A percentile compares a stretch with the other conserved stretches of the same genome.
These are phyloP conservation scores for Rosa chinensis DNA, from an alignment of 306 rosid species.

Conservation along the genomic window DNA sequence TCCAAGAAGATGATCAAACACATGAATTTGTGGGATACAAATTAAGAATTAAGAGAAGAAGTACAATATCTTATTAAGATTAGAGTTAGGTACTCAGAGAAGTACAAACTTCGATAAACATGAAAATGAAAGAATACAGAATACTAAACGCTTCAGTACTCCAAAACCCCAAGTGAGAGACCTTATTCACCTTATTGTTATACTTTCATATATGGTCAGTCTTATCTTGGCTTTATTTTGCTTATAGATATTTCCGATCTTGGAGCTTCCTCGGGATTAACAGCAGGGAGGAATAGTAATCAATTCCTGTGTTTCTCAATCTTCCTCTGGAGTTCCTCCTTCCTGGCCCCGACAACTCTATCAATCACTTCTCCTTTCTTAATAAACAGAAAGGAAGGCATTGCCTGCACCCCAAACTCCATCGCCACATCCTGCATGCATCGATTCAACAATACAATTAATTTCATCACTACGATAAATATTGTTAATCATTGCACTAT, in stretches of 20 bases:
- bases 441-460: neutral
- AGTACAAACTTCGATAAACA: neutral
- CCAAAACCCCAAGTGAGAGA: neutral
- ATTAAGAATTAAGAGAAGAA: too few relatives aligned
- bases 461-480: neutral
- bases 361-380: constrained; percentile 61
- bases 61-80: too few relatives aligned
- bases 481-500: neutral
- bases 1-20: neutral
- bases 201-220: neutral
- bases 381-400: constrained; percentile 69
- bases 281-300: neutral
- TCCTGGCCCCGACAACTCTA: constrained; percentile 59
- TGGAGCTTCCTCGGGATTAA: neutral
- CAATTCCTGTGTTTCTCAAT: constrained; percentile 32
- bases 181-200: neutral
- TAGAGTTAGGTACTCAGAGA: neutral
- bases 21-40: too few relatives aligned
- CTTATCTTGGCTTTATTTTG: neutral
- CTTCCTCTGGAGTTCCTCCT: constrained; percentile 61
- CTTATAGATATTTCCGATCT: neutral
- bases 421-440: constrained; percentile 62
- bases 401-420: constrained; percentile 52
- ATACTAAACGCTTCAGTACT: neutral
- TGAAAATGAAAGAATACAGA: neutral